These are phyloP conservation scores for Solioccasus polychromus DNA, from an alignment of 768 basidiomycete species.

Conservation along the genomic window DNA sequence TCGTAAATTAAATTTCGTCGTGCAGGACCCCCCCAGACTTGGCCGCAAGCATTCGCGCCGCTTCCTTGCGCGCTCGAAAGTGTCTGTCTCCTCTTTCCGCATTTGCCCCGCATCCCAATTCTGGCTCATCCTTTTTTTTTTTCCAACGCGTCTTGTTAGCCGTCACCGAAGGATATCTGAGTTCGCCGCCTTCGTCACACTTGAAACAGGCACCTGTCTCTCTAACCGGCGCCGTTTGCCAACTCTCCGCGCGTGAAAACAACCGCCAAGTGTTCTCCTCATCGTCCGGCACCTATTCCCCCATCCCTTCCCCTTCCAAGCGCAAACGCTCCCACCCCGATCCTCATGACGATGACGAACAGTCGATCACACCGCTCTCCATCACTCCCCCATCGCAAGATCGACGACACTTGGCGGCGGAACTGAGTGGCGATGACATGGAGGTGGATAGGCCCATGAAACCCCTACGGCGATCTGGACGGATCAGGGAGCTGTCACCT, in stretches of 20 bases:
- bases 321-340: constrained; percentile 30
- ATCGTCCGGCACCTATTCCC: constrained; percentile 31
- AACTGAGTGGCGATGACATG: constrained; percentile 28
- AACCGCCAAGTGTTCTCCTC: constrained; percentile 47
- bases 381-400: constrained; percentile 22
- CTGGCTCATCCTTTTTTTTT: constrained; percentile 28
- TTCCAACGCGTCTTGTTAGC: constrained; percentile 37
- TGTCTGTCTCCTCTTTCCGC: constrained; percentile 39
- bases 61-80: constrained; percentile 59
- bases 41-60: constrained; percentile 49
- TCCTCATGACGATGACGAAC: constrained; percentile 19
- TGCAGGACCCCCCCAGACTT: constrained; percentile 48
- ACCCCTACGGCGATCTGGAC: constrained; percentile 34
- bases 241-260: constrained; percentile 56
- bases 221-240: constrained; percentile 33
- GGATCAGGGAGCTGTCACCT: constrained; percentile 27
- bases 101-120: constrained; percentile 22
- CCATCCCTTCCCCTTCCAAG: constrained; percentile 34
- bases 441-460: constrained; percentile 34
- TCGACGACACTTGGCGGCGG: constrained; percentile 21
- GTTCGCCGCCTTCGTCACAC: constrained; percentile 33
- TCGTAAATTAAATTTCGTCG: constrained; percentile 10
- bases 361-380: constrained; percentile 15
- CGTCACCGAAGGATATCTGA: constrained; percentile 63
- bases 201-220: constrained; percentile 28